Percentiles rank a stretch among this genome's conserved stretches.
phyloP scores from a whole-genome alignment of 1,139 yeast genomes.

The Nadsonia starkeyi-henricii region DNA sequence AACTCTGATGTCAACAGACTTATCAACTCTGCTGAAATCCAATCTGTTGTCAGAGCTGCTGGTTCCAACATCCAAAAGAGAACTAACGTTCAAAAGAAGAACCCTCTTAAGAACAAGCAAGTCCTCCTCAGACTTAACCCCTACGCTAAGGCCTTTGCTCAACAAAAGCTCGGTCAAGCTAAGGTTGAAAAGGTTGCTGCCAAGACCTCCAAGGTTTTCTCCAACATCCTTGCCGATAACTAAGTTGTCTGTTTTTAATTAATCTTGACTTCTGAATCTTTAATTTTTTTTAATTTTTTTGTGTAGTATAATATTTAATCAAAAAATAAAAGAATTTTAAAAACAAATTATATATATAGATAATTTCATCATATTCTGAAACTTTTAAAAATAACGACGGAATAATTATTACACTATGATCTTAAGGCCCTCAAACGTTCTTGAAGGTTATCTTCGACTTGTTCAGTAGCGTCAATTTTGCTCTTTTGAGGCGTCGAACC shows the following conservation, averaged over 20 bases:
- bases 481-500: constrained; percentile 25
- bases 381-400: too few species aligned
- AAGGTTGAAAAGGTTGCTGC: constrained; percentile 53
- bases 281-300: neutral
- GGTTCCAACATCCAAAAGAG: constrained; percentile 91
- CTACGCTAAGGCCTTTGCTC: constrained; percentile 93
- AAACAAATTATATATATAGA: too few species aligned
- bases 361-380: too few species aligned
- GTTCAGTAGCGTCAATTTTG: constrained; percentile 43
- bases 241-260: constrained; percentile 7
- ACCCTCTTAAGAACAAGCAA: constrained; percentile 99
- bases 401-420: neutral
- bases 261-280: neutral
- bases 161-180: constrained; percentile 78
- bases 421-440: constrained; percentile 78
- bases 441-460: constrained; percentile 75
- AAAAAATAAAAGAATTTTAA: neutral
- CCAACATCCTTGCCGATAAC: constrained; percentile 13
- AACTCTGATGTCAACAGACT: constrained; percentile 94
- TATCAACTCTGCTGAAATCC: constrained; percentile 98
- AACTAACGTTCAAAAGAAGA: constrained; percentile 93
- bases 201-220: constrained; percentile 17
- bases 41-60: constrained; percentile 93
- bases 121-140: constrained; percentile 98
- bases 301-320: neutral